phyloP scores from a whole-genome alignment of 2,329 filamentous ascomycete species.

The Cryphonectria carpinicola region DNA sequence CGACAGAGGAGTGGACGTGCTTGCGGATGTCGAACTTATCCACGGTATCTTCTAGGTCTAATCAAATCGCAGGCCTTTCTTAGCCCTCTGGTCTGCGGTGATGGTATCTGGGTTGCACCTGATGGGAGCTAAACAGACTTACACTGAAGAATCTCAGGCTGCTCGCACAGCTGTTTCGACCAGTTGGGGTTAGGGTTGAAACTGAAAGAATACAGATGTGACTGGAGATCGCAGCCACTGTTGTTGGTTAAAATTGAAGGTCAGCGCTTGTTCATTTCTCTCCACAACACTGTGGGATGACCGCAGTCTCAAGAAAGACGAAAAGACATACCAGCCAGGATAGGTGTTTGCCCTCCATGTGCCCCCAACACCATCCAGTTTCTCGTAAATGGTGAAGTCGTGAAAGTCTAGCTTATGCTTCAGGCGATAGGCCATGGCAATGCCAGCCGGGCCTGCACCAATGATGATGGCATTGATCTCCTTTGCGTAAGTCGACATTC shows the following conservation, averaged over 20 bases:
- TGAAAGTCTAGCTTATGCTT: conserved; percentile 20
- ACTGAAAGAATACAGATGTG: conserved; percentile 47
- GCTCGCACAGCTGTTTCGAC: conserved; percentile 40
- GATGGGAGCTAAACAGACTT: neutral
- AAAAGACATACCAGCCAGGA: conserved; percentile 14
- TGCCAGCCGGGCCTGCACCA: conserved; percentile 16
- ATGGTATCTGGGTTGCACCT: too few relatives aligned
- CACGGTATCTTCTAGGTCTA: conserved; percentile 31
- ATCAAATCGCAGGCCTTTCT: neutral
- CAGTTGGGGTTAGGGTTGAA: conserved; percentile 46
- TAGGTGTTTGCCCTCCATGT: conserved; percentile 21
- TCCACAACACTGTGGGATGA: too few relatives aligned
- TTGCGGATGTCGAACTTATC: conserved; percentile 32
- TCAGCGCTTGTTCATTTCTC: neutral
- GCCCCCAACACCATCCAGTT: conserved; percentile 16
- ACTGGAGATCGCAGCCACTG: conserved; percentile 38
- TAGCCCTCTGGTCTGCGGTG: too few relatives aligned
- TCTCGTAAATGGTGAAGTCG: conserved; percentile 18
- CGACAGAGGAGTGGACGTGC: conserved; percentile 31
- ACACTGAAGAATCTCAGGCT: conserved; percentile 42
- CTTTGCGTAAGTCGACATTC: conserved; percentile 10
- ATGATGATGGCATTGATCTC: conserved; percentile 10
- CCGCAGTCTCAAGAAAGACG: too few relatives aligned
- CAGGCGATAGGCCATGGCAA: conserved; percentile 20
- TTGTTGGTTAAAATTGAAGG: neutral